Conservation (phyloP, 2,329 filamentous ascomycete species). For the Fusarium chaquense region DNA sequence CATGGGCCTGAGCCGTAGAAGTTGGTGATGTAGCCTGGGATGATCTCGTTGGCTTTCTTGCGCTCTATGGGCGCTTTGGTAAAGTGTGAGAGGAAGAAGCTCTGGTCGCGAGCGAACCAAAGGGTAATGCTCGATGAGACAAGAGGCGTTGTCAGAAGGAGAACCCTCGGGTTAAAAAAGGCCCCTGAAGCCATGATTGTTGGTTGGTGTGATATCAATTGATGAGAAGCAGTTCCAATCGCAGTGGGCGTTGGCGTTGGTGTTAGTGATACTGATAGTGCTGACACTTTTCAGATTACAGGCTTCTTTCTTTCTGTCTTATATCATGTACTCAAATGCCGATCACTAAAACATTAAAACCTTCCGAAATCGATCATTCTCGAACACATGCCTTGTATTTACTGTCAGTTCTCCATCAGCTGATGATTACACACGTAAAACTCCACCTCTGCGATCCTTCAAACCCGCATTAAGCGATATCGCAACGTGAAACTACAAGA, state of each 20-base stretch:
- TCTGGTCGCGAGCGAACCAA: slow-evolving; percentile 59
- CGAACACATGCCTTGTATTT: neutral
- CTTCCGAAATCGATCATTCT: slow-evolving; percentile 23
- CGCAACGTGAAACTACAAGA: slow-evolving; percentile 20
- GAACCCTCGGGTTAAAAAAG: slow-evolving; percentile 54
- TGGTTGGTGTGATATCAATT: neutral
- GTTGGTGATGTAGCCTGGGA: slow-evolving; percentile 58
- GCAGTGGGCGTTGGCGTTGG: neutral
- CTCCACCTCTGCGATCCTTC: slow-evolving; percentile 23
- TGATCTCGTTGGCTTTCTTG: slow-evolving; percentile 51
- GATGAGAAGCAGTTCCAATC: neutral
- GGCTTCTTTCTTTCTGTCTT: neutral
- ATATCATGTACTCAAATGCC: neutral
- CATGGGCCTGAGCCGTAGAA: slow-evolving; percentile 56
- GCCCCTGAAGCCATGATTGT: slow-evolving; percentile 53
- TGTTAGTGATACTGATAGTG: neutral
- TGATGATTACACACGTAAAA: neutral
- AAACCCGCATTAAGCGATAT: neutral
- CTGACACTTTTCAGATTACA: neutral
- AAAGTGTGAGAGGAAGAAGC: slow-evolving; percentile 57
- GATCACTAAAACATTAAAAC: slow-evolving; percentile 4
- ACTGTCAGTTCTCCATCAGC: slow-evolving; percentile 5
- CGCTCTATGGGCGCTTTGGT: slow-evolving; percentile 48
- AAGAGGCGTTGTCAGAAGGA: slow-evolving; percentile 59
- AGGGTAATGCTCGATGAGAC: slow-evolving; percentile 62